A percentile compares a stretch with the other conserved stretches of the same genome.
These are phyloP conservation scores for Macrolepiota fuliginosa DNA, from an alignment of 768 basidiomycete genomes.

Conservation along the genomic window DNA sequence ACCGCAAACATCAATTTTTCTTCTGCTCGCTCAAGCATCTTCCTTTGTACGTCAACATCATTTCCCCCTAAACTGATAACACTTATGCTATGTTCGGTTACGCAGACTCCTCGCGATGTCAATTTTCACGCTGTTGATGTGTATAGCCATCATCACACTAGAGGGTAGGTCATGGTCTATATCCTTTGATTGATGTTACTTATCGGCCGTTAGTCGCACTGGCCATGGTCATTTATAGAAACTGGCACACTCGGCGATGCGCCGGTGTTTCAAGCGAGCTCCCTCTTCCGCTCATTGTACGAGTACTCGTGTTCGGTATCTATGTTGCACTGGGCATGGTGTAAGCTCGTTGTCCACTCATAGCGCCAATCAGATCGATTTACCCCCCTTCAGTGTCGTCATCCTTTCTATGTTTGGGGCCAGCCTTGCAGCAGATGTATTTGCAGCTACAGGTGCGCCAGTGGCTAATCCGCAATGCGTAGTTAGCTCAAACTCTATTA, in stretches of 20 bases:
- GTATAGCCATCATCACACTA: constrained; percentile 25
- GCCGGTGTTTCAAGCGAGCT: constrained; percentile 24
- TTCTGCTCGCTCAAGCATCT: constrained; percentile 28
- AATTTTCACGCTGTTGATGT: constrained; percentile 25
- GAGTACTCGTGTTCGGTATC: constrained; percentile 31
- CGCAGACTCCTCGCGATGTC: constrained; percentile 21
- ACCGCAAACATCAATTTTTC: constrained; percentile 20
- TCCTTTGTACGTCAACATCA: constrained; percentile 16
- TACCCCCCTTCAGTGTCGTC: constrained; percentile 21
- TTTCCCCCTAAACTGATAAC: not conserved
- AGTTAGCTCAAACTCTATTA: constrained; percentile 11
- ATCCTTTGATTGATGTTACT: not conserved
- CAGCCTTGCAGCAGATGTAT: constrained; percentile 27
- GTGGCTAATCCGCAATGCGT: not conserved
- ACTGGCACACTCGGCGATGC: constrained; percentile 28
- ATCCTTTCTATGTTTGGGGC: constrained; percentile 25
- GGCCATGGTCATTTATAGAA: constrained; percentile 25
- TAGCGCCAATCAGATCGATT: not conserved
- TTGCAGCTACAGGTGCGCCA: constrained; percentile 29
- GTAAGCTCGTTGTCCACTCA: constrained; percentile 17
- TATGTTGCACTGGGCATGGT: constrained; percentile 32
- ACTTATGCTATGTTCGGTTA: not conserved
- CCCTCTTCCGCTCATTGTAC: constrained; percentile 26
- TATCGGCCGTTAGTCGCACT: constrained; percentile 24
- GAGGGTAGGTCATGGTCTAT: constrained; percentile 22